Evolutionary conservation across 805 yeast genomes (phyloP).

Genomic region (Zygosaccharomyces rouxii): DNA sequence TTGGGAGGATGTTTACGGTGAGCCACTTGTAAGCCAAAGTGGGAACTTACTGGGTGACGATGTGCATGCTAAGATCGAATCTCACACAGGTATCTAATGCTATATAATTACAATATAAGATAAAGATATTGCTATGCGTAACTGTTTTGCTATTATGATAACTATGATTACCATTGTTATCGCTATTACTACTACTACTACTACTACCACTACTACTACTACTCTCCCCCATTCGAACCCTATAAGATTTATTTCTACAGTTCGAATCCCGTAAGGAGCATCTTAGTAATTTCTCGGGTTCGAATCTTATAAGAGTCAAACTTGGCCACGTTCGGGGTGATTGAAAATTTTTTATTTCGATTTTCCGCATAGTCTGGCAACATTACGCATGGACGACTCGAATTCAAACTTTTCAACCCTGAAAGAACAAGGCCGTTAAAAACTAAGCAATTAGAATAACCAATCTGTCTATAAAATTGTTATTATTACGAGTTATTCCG

Average conservation of each 20-base stretch:
- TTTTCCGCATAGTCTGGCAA: not conserved
- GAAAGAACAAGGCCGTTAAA: not conserved
- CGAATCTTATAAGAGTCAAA: not conserved
- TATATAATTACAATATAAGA: not conserved
- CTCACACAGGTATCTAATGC: constrained; percentile 47
- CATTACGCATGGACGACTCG: not conserved
- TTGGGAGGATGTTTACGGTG: constrained; percentile 90
- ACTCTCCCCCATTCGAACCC: not conserved
- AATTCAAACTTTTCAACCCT: constrained; percentile 1
- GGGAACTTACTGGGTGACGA: constrained; percentile 43
- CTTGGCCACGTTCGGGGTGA: constrained; percentile 1
- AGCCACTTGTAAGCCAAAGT: constrained; percentile 30
- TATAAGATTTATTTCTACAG: not conserved
- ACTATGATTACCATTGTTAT: not conserved
- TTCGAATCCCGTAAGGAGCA: not conserved
- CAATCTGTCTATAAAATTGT: not conserved
- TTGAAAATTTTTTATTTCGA: not conserved
- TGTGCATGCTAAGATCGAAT: constrained; percentile 73
- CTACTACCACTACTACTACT: not conserved
- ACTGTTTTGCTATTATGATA: not conserved
- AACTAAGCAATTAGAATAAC: not conserved
- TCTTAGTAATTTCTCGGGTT: not conserved
- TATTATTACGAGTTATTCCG: not conserved
- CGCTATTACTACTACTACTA: not conserved
- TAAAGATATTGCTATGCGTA: not conserved